These are phyloP conservation scores for Mycena venus DNA, from an alignment of 768 basidiomycete species.

Conservation along the genomic window DNA sequence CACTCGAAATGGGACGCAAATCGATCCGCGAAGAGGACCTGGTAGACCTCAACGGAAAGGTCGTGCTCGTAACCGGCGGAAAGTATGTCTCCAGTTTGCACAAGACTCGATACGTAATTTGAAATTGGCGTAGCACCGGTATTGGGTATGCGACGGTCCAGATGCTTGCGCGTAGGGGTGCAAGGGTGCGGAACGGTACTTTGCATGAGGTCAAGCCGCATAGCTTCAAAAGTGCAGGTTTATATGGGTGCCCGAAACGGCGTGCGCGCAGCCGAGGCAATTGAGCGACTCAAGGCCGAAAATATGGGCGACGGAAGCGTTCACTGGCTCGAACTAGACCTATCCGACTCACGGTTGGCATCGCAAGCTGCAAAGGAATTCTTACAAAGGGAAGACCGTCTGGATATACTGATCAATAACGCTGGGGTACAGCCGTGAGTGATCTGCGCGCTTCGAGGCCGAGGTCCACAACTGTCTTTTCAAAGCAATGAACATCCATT, in stretches of 20 bases:
- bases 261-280: slow-evolving; percentile 45
- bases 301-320: slow-evolving; percentile 48
- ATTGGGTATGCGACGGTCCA: slow-evolving; percentile 55
- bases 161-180: slow-evolving; percentile 54
- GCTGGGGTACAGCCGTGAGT: slow-evolving; percentile 26
- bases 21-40: slow-evolving; percentile 49
- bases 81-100: slow-evolving; percentile 24
- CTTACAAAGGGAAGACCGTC: slow-evolving; percentile 51
- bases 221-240: slow-evolving; percentile 5
- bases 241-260: slow-evolving; percentile 51
- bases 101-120: slow-evolving; percentile 35
- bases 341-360: slow-evolving; percentile 50
- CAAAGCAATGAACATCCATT: slow-evolving; percentile 9
- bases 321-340: slow-evolving; percentile 53
- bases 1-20: not conserved
- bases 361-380: slow-evolving; percentile 53
- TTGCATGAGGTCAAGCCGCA: not conserved
- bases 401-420: slow-evolving; percentile 55
- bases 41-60: slow-evolving; percentile 58
- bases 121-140: slow-evolving; percentile 47
- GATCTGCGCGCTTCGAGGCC: not conserved
- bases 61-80: slow-evolving; percentile 64
- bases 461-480: not conserved
- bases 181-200: slow-evolving; percentile 43
- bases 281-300: slow-evolving; percentile 48